Conservation (phyloP, 352 stramenopile species). For the Vaucheria bursata region DNA sequence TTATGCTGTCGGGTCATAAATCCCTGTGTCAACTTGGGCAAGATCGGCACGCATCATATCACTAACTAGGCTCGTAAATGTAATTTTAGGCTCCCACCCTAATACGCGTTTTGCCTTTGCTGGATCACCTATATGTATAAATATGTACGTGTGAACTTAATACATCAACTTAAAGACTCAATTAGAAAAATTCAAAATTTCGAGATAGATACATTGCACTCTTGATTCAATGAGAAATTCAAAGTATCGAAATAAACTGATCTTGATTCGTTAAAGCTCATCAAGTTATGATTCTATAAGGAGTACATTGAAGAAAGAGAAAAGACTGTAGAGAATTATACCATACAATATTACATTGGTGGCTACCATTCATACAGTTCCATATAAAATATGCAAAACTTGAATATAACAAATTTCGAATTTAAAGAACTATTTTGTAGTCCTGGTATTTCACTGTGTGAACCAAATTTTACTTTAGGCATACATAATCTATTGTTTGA, state of each 20-base stretch:
- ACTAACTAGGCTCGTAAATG: conserved; percentile 80
- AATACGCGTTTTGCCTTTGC: conserved; percentile 77
- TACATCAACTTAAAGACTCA: neutral
- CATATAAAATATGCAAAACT: too few relatives aligned
- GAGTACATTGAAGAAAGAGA: too few relatives aligned
- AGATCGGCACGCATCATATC: conserved; percentile 92
- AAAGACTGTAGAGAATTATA: too few relatives aligned
- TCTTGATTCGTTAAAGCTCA: too few relatives aligned
- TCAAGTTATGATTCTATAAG: too few relatives aligned
- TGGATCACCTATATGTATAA: neutral
- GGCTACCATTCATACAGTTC: too few relatives aligned
- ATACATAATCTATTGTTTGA: neutral
- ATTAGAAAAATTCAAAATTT: neutral
- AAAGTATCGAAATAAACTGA: neutral
- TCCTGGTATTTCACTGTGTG: neutral
- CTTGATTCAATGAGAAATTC: neutral
- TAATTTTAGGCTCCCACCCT: conserved; percentile 77
- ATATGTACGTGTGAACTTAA: neutral
- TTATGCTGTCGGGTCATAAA: neutral
- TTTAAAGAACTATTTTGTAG: conserved; percentile 1
- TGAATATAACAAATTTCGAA: neutral
- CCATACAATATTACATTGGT: too few relatives aligned
- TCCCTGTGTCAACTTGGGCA: conserved; percentile 53
- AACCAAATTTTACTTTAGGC: neutral
- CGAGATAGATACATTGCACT: neutral